Conservation (phyloP, 108 stramenopile species). For the Asterionellopsis glacialis region DNA sequence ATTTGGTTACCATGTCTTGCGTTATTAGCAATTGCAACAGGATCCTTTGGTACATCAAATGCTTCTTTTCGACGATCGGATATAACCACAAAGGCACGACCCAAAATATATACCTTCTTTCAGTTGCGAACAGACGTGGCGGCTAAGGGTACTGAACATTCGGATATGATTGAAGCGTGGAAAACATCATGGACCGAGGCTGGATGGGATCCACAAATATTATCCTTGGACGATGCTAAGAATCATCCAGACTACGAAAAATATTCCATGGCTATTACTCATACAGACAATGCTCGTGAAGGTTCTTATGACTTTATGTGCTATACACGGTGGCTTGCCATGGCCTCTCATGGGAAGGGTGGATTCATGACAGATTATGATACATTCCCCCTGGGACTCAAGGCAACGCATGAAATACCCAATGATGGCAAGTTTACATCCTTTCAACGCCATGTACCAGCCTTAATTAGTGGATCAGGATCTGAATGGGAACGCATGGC, state of each 20-base stretch:
- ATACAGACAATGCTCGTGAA: slow-evolving; percentile 1
- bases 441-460: slow-evolving; percentile 1
- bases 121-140: background rate
- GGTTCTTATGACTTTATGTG: background rate
- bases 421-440: slow-evolving; percentile 3
- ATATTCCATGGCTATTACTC: background rate
- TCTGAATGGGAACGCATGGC: slow-evolving; percentile 13
- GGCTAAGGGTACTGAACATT: slow-evolving; percentile 4
- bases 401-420: slow-evolving; percentile 3
- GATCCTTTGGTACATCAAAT: too few relatives aligned
- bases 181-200: slow-evolving; percentile 1
- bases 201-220: slow-evolving; percentile 2
- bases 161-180: slow-evolving; percentile 5
- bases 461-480: slow-evolving; percentile 5
- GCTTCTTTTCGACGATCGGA: too few relatives aligned
- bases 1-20: too few relatives aligned
- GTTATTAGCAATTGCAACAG: too few relatives aligned
- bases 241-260: slow-evolving; percentile 2
- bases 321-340: slow-evolving; percentile 18
- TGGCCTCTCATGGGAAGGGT: slow-evolving; percentile 17
- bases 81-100: background rate
- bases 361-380: slow-evolving; percentile 25
- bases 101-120: slow-evolving; percentile 23
- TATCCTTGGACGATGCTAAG: background rate
- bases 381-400: slow-evolving; percentile 8